Base-by-base conservation (phyloP, 2,329 filamentous ascomycete genomes). In the Dothideomycetes sp. region DNA sequence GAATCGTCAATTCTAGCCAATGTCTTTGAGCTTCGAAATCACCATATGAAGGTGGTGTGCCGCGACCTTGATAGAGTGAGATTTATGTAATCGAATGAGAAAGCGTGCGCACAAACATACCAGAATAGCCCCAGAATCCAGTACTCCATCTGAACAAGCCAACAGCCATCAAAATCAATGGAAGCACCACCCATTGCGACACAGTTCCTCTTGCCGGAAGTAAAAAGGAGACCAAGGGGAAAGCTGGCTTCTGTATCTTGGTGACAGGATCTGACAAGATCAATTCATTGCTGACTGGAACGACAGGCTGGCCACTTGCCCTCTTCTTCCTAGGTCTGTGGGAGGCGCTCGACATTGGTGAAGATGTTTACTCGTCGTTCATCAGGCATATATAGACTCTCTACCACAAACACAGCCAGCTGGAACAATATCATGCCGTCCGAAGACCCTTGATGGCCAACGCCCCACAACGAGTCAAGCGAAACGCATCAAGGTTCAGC, bases 21-120 rank as follows among this genome's bases (percentile, higher is more conserved):
- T 98, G 91, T 52, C 91, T 71, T 61, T 98, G 91, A 3, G 93
- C 91, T 66, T 98, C 91, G 63, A 94, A 98, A 62, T 98, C 91
- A 49, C 91, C 91, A 56, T 88, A 84, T 78, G 95, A 87, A 4
- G 91, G 91, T 27, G 88, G 88, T 44, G 75, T 77, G 43, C 81
- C 69, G 54, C 81, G 84, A 41, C 89, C 84, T 87, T 45, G 31
- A 5, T n/a, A 29, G 10, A 17, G 17, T 35, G 8, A 34, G 32
- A 18, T 30, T 24, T 14, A 5, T 8, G 12, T 27, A 11, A 4
- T 8, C 14, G 3, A 22, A 12, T 19, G 9, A 39, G 17, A 19
- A 4, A 47, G 30, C 46, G 45, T 37, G 14, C 39, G 48, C n/a
- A 42, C 31, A 31, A 30, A 22, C 34, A 38, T 61, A 87, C 84